Percentiles rank a stretch among this genome's conserved stretches.
These are phyloP conservation scores for Ambrosiella xylebori DNA, from an alignment of 2,329 filamentous ascomycete genomes.

Conservation along the genomic window DNA sequence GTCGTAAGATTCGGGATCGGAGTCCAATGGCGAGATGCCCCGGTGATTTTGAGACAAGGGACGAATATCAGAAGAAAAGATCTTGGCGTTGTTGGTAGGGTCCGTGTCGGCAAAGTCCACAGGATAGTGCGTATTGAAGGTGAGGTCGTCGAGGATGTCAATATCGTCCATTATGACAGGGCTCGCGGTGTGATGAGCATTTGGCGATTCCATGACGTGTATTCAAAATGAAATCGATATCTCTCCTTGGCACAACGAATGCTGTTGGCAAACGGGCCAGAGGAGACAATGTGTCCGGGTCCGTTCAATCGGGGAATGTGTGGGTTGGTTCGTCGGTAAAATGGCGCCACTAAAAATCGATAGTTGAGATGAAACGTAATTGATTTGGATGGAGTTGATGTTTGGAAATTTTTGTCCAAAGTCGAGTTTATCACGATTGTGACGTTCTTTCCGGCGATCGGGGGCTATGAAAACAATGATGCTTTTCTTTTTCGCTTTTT, in stretches of 20 bases:
- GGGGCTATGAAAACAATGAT: neutral
- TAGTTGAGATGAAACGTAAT: too few species aligned
- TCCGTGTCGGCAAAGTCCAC: constrained; percentile 5
- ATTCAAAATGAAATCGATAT: neutral
- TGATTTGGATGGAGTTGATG: too few species aligned
- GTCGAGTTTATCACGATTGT: too few species aligned
- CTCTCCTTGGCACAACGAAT: constrained; percentile 1
- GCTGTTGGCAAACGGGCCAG: constrained; percentile 7
- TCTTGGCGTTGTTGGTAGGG: constrained; percentile 4
- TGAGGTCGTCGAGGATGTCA: constrained; percentile 7
- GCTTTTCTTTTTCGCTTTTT: neutral
- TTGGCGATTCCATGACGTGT: constrained; percentile 12
- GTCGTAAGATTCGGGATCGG: constrained; percentile 12
- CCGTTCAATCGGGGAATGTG: neutral
- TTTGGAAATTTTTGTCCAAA: too few species aligned
- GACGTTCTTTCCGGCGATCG: neutral
- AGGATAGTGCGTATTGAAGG: constrained; percentile 11
- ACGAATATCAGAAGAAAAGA: constrained; percentile 8
- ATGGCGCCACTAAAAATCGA: neutral
- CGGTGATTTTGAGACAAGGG: constrained; percentile 8
- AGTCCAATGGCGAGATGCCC: constrained; percentile 12
- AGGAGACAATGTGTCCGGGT: neutral
- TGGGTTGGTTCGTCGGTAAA: neutral
- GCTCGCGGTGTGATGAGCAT: constrained; percentile 9
- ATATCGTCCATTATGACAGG: constrained; percentile 12